phyloP scores from a whole-genome alignment of 768 basidiomycete genomes.

The Tricholoma terreum region DNA sequence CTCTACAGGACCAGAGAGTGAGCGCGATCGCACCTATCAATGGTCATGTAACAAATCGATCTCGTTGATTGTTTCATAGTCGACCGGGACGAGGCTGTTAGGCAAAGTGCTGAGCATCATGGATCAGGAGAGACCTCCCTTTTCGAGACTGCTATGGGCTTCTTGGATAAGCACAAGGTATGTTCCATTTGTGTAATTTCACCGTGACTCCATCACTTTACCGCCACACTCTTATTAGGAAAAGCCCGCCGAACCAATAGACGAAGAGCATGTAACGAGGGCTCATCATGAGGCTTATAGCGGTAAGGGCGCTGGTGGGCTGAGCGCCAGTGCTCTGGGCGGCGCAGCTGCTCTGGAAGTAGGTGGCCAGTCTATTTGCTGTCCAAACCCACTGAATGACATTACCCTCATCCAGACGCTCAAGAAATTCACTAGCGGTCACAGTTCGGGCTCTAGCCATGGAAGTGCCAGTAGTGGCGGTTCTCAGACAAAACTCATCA shows the following conservation, averaged over 20 bases:
- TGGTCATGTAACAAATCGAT: not conserved
- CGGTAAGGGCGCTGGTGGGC: slow-evolving; percentile 42
- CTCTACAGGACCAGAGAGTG: slow-evolving; percentile 27
- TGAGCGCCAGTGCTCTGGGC: slow-evolving; percentile 65
- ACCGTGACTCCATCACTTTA: not conserved
- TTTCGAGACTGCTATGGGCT: slow-evolving; percentile 53
- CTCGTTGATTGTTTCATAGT: slow-evolving; percentile 38
- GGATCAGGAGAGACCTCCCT: slow-evolving; percentile 56
- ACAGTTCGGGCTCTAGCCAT: slow-evolving; percentile 14
- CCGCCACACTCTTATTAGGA: slow-evolving; percentile 29
- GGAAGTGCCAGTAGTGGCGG: slow-evolving; percentile 40
- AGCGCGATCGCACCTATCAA: slow-evolving; percentile 9
- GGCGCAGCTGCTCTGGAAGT: slow-evolving; percentile 79
- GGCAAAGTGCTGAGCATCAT: slow-evolving; percentile 46
- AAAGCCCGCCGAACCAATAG: slow-evolving; percentile 55
- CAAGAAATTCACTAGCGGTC: slow-evolving; percentile 64
- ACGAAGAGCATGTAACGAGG: slow-evolving; percentile 60
- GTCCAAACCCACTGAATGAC: not conserved
- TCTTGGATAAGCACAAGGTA: slow-evolving; percentile 53
- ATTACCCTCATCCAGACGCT: slow-evolving; percentile 41
- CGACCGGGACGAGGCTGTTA: slow-evolving; percentile 58
- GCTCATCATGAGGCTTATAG: slow-evolving; percentile 66
- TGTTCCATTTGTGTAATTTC: slow-evolving; percentile 2
- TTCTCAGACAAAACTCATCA: slow-evolving; percentile 69
- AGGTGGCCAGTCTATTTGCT: slow-evolving; percentile 4